Percentiles rank a stretch among this genome's conserved stretches.
Conservation (phyloP, 192 early-diverging fungal genomes). For the Dissophora ornata region DNA sequence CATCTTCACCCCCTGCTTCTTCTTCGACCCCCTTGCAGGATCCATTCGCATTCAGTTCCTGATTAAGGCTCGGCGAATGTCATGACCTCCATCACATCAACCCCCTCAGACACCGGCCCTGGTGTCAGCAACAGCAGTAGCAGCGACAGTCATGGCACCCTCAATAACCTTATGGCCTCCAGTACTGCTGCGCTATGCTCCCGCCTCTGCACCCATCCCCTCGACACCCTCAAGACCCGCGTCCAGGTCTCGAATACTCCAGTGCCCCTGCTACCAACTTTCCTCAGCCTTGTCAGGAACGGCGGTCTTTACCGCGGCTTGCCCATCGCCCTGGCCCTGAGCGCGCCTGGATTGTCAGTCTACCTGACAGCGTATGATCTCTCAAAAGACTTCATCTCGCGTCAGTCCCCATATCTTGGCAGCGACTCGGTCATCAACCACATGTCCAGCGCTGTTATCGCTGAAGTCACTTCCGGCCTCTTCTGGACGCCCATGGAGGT, state of each 20-base stretch:
- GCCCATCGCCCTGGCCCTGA: conserved; percentile 72
- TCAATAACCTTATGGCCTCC: conserved; percentile 59
- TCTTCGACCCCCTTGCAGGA: not conserved
- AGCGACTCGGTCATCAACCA: conserved; percentile 64
- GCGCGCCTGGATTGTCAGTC: conserved; percentile 76
- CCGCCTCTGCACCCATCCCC: conserved; percentile 73
- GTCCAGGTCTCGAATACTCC: conserved; percentile 60
- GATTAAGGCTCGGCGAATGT: too few species aligned
- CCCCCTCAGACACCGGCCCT: conserved; percentile 10
- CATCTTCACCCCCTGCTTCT: not conserved
- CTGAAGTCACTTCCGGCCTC: conserved; percentile 74
- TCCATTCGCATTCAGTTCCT: too few species aligned
- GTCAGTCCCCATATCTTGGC: conserved; percentile 15
- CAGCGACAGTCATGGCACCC: conserved; percentile 4
- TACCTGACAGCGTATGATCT: conserved; percentile 80
- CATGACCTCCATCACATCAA: not conserved
- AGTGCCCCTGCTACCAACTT: conserved; percentile 31
- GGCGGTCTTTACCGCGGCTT: conserved; percentile 74
- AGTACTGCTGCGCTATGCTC: conserved; percentile 69
- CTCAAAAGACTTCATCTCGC: conserved; percentile 60
- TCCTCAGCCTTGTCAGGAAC: conserved; percentile 19
- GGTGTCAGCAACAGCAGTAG: conserved; percentile 33
- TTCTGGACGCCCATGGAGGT: conserved; percentile 93
- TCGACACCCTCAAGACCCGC: conserved; percentile 83
- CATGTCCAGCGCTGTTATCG: conserved; percentile 63